Base-by-base conservation (phyloP, 495 filamentous ascomycete species). In the Hyaloscypha hepaticicola region DNA sequence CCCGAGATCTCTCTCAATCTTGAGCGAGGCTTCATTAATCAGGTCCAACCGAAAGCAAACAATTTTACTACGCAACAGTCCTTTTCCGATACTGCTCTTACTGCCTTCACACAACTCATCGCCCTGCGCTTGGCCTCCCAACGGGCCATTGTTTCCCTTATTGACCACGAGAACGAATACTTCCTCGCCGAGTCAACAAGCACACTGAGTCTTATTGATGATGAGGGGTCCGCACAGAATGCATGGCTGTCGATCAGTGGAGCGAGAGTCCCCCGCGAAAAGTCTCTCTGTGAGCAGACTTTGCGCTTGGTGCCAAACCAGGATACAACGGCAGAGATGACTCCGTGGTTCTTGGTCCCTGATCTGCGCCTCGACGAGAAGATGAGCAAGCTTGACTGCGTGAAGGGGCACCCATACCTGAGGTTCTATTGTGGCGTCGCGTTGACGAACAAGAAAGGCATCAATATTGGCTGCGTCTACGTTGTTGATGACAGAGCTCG, bases 181-280 rank as follows among this genome's bases (percentile, higher is more conserved):
- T 78, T 89, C 48, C 76, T 89, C 16, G 87, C 87, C 33, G 87
- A 90, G 68, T 85, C 86, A 1, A 86, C 86, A 1, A 77, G 74
- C 21, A 82, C 82, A 0, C 63, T 86, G 0, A 83, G 83, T 0
- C 69, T 85, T 8, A 55, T 60, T 14, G 33, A 38, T 7, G 57
- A 68, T 41, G 61, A 64, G 31, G 57, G 31, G 22, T 8, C 21
- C 1, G 55, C 22, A 27, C 27, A 64, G 12, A 60, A 64, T 50
- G 66, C 55, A 2, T 64, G 49, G 60, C 38, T 68, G 6, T 68
- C 61, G 0, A 68, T 64, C 31, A 58, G 61, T 26, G 66, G 55
- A 5, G 61, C 53, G 11, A 63, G 41, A 28, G 57, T 68, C 1
- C 56, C 60, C 16, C 55, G 66, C 2, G 38, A 29, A 7, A 33